Percentiles rank a stretch among this genome's conserved stretches.
Evolutionary conservation across 2,329 filamentous ascomycete genomes (phyloP).

Genomic region (Colletotrichum acutatum): DNA sequence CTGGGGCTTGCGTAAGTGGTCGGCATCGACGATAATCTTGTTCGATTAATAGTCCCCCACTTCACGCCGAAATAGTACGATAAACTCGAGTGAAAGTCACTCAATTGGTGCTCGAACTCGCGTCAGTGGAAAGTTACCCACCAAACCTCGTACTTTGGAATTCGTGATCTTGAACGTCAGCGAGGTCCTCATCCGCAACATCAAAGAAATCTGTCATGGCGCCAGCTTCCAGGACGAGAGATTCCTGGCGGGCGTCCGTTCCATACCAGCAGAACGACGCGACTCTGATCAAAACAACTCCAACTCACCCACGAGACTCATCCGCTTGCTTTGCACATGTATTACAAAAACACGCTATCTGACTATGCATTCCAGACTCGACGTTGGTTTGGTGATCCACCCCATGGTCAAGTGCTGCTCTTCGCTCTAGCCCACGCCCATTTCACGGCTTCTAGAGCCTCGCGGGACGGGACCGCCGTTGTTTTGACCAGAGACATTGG

Average conservation of each 20-base stretch:
- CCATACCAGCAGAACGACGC: constrained; percentile 21
- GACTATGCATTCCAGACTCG: constrained; percentile 9
- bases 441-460: constrained; percentile 3
- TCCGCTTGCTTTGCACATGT: not conserved
- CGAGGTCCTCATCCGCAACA: not conserved
- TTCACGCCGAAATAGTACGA: constrained; percentile 1
- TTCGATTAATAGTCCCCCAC: constrained; percentile 8
- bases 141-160: not conserved
- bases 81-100: not conserved
- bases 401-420: not conserved
- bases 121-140: not conserved
- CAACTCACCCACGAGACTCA: not conserved
- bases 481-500: constrained; percentile 30
- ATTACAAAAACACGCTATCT: not conserved
- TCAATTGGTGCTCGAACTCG: not conserved
- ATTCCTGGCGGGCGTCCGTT: constrained; percentile 10
- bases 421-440: not conserved
- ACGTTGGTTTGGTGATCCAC: not conserved
- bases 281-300: constrained; percentile 5
- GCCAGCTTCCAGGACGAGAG: not conserved
- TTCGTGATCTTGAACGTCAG: not conserved
- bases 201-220: not conserved
- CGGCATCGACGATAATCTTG: not conserved
- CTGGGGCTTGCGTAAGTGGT: constrained; percentile 2
- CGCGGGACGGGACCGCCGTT: constrained; percentile 18